Evolutionary conservation across 2,329 filamentous ascomycete genomes (phyloP).

Genomic region (Aureobasidium sp.): DNA sequence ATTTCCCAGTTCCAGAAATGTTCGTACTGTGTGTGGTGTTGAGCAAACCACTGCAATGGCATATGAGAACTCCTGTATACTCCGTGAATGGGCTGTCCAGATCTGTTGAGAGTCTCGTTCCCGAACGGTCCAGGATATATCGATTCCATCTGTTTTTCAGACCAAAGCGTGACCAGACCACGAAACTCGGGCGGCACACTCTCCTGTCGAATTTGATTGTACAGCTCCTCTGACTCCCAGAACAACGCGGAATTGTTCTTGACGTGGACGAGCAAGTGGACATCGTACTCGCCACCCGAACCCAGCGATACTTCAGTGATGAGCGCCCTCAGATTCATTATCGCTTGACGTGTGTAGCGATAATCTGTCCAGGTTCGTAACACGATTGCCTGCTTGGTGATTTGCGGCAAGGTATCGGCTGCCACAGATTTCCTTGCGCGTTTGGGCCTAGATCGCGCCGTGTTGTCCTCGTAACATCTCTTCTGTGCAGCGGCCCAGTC

Average conservation of each 20-base stretch:
- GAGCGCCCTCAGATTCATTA: conserved; percentile 72
- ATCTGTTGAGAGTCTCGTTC: conserved; percentile 59
- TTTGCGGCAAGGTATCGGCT: conserved; percentile 18
- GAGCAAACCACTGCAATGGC: conserved; percentile 44
- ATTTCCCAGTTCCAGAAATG: conserved; percentile 82
- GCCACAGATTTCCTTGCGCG: not conserved
- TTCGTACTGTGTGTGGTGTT: conserved; percentile 44
- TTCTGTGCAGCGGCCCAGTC: not conserved
- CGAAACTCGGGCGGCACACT: conserved; percentile 76
- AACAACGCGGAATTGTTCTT: conserved; percentile 69
- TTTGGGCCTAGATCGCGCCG: not conserved
- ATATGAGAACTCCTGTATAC: conserved; percentile 65
- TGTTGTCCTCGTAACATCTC: not conserved
- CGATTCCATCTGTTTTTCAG: conserved; percentile 83
- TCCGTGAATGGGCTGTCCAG: conserved; percentile 64
- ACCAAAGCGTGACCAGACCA: conserved; percentile 85
- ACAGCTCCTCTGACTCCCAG: conserved; percentile 66
- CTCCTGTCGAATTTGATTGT: conserved; percentile 58
- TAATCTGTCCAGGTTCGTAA: conserved; percentile 79
- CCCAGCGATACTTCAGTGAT: conserved; percentile 74
- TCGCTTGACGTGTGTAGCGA: conserved; percentile 67
- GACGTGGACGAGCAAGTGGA: conserved; percentile 79
- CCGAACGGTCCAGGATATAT: conserved; percentile 85
- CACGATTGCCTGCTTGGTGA: conserved; percentile 67
- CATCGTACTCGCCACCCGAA: conserved; percentile 78